phyloP scores from a whole-genome alignment of 306 rosid genomes.

The Vigna unguiculata region DNA sequence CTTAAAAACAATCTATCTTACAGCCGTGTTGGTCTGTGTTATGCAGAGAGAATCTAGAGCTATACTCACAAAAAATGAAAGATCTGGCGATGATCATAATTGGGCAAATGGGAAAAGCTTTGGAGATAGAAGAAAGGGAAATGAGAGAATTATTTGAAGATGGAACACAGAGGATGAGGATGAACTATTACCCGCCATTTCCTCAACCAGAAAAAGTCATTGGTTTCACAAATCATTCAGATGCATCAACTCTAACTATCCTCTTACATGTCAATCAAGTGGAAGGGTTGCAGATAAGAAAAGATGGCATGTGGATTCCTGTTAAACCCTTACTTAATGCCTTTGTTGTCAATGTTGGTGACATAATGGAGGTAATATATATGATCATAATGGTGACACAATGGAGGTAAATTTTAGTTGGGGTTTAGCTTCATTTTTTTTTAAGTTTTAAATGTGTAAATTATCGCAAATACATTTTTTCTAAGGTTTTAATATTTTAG shows the following conservation, averaged over 20 bases:
- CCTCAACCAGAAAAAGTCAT: constrained; percentile 55
- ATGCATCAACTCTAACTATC: constrained; percentile 43
- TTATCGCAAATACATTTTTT: no score
- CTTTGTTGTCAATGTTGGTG: background rate
- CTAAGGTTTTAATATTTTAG: no score
- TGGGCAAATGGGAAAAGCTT: constrained; percentile 33
- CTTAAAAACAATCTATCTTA: no score
- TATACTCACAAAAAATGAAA: constrained; percentile 34
- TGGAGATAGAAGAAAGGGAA: constrained; percentile 37
- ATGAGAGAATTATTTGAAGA: constrained; percentile 46
- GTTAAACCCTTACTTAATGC: constrained; percentile 49
- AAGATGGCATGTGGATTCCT: constrained; percentile 50
- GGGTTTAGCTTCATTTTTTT: no score
- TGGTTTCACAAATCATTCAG: constrained; percentile 54
- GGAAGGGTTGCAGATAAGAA: constrained; percentile 51
- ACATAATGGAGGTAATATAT: background rate
- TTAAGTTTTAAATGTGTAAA: no score
- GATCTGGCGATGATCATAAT: constrained; percentile 30
- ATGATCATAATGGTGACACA: no score
- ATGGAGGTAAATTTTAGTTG: no score
- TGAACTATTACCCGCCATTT: constrained; percentile 61
- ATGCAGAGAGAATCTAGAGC: constrained; percentile 58
- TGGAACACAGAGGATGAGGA: constrained; percentile 46
- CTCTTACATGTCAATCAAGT: constrained; percentile 52
- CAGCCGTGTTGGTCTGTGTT: no score